Evolutionary conservation across 2,329 filamentous ascomycete species (phyloP), one percentile per base, ranked within the genome.

Genomic region (Aureobasidium lini): DNA sequence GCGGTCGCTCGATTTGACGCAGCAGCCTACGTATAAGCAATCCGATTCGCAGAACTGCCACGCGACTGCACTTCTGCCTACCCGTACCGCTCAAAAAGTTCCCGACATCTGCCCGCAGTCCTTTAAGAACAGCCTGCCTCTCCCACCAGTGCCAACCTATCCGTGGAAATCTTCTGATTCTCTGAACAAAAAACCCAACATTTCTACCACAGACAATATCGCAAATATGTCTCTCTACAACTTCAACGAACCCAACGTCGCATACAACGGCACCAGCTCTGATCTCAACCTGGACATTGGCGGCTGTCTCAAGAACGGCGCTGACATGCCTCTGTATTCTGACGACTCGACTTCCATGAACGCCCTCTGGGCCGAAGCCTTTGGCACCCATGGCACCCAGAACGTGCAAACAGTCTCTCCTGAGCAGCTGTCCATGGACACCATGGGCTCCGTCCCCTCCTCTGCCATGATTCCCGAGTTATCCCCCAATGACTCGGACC

Each of bases 381-480:
- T 36, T 54, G 34, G 36, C 44, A 56, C 47, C 60, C 39, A 18
- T 39, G 16, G 28, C 28, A n/a, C 34, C 42, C 34, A 36, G 34
- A 57, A 42, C 39, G n/a, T 42, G 39, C 9, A 23, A 9, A 96
- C 91, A 43, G 83, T 96, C 63, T 96, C 91, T 62, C 91, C 91
- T 18, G 86, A 89, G 73, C 90, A 96, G 68, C 79, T 92, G 66
- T 83, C 84, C 65, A 84, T 89, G 68, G 79, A 81, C 61, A 84
- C 88, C 67, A 84, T 88, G 68, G 79, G 81, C 60, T 95, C 90
- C 63, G 84, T 90, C 39, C 91, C 91, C 32, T 89, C 89, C 69
- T 95, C 91, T 2, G 81, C 86, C 48, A 85, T 89, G 36, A 84
- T 94, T 70, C 95, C 91, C 37, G 85, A 90, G 64, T 70, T 96